These are phyloP conservation scores for Cinnamomum chago DNA, from an alignment of 164 flowering plant species.

Conservation along the genomic window DNA sequence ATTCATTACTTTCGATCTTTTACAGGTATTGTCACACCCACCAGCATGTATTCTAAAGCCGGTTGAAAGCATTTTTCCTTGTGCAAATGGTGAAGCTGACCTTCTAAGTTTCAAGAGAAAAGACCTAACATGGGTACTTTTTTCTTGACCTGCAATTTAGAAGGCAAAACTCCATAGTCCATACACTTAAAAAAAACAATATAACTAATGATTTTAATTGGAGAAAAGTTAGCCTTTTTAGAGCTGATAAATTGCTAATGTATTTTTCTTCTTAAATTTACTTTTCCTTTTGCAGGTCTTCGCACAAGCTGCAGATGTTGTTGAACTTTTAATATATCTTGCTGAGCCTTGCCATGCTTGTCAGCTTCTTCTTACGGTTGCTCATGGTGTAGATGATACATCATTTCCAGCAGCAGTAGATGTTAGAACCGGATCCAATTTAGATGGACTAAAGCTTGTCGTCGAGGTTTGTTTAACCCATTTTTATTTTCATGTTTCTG, in stretches of 20 bases:
- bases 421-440: constrained; percentile 72
- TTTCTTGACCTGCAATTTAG: neutral
- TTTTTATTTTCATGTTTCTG: too few relatives aligned
- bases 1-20: constrained; percentile 3
- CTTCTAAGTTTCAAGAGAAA: constrained; percentile 79
- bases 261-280: constrained; percentile 3
- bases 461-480: constrained; percentile 74
- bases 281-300: constrained; percentile 56
- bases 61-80: constrained; percentile 45
- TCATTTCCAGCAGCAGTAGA: constrained; percentile 86
- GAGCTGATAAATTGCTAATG: neutral
- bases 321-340: constrained; percentile 84
- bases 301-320: constrained; percentile 82
- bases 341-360: constrained; percentile 97
- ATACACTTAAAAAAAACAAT: neutral
- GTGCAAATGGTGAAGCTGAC: constrained; percentile 43
- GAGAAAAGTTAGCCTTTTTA: constrained; percentile 3
- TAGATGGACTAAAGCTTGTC: constrained; percentile 85
- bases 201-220: neutral
- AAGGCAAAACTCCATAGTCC: neutral
- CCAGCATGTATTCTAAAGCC: constrained; percentile 77
- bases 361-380: constrained; percentile 91
- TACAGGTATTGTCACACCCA: constrained; percentile 65
- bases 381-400: constrained; percentile 94
- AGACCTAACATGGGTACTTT: constrained; percentile 70